These are phyloP conservation scores for Phytophthora sansomeana DNA, from an alignment of 352 stramenopile species.

Conservation along the genomic window DNA sequence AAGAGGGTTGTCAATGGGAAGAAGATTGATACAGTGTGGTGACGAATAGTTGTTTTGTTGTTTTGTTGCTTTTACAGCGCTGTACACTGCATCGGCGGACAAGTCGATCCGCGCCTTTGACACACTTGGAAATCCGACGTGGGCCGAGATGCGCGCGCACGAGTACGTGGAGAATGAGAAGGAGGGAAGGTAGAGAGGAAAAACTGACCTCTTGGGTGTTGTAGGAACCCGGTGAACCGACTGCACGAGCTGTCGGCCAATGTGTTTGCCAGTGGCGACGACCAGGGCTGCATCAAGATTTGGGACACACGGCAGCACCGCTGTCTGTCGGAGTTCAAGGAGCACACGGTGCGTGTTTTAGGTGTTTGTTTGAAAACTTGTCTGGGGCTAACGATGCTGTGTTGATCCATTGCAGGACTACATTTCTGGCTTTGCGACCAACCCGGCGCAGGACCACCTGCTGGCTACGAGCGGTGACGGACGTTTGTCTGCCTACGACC, in stretches of 20 bases:
- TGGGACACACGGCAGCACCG: slow-evolving; percentile 88
- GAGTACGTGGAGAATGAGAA: slow-evolving; percentile 47
- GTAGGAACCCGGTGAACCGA: slow-evolving; percentile 73
- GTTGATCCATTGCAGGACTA: slow-evolving; percentile 75
- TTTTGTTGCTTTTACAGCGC: slow-evolving; percentile 41
- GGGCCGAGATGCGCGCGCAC: slow-evolving; percentile 84
- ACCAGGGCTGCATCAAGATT: slow-evolving; percentile 88
- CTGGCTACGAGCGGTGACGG: slow-evolving; percentile 93
- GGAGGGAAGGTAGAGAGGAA: background rate
- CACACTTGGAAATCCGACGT: slow-evolving; percentile 76
- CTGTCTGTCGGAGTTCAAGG: slow-evolving; percentile 91
- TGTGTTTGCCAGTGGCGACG: slow-evolving; percentile 80
- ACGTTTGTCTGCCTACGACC: slow-evolving; percentile 92
- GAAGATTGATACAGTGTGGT: slow-evolving; percentile 11
- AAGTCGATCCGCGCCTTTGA: slow-evolving; percentile 88
- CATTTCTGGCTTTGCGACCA: slow-evolving; percentile 93
- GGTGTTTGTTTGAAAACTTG: background rate
- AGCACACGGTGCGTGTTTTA: slow-evolving; percentile 76
- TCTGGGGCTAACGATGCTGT: background rate
- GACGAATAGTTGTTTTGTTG: slow-evolving; percentile 6
- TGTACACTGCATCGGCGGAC: slow-evolving; percentile 82
- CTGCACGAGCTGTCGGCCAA: slow-evolving; percentile 76
- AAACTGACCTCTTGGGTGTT: slow-evolving; percentile 16
- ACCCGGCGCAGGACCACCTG: slow-evolving; percentile 84
- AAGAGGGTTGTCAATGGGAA: background rate